Evolutionary conservation across 2,329 filamentous ascomycete species (phyloP).

Genomic region (Penicillium sp.): DNA sequence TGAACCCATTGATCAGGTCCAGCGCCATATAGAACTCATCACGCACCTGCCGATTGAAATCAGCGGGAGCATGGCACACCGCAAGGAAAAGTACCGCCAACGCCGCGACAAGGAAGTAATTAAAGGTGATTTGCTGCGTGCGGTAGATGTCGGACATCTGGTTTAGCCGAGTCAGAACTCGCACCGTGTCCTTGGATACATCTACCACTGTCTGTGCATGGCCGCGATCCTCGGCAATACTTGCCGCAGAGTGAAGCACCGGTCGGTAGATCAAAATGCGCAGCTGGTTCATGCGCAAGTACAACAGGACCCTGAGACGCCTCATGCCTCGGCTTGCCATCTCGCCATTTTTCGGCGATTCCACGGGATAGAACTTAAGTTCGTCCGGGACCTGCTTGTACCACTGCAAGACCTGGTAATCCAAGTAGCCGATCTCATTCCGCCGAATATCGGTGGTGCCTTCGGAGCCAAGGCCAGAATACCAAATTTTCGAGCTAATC

Average conservation of each 20-base stretch:
- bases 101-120: slow-evolving; percentile 62
- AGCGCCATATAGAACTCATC: slow-evolving; percentile 66
- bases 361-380: slow-evolving; percentile 58
- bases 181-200: slow-evolving; percentile 62
- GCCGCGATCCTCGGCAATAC: slow-evolving; percentile 69
- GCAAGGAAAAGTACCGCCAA: slow-evolving; percentile 61
- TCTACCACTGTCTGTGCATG: slow-evolving; percentile 67
- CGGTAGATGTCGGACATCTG: slow-evolving; percentile 61
- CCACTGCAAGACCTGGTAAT: slow-evolving; percentile 82
- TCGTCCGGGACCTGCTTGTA: slow-evolving; percentile 67
- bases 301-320: slow-evolving; percentile 75
- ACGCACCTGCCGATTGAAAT: slow-evolving; percentile 57
- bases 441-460: slow-evolving; percentile 62
- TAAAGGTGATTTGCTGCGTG: slow-evolving; percentile 61
- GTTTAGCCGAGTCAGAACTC: slow-evolving; percentile 57
- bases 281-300: slow-evolving; percentile 83
- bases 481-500: slow-evolving; percentile 83
- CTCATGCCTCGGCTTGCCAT: slow-evolving; percentile 62
- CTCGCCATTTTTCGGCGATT: slow-evolving; percentile 45
- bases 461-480: slow-evolving; percentile 67
- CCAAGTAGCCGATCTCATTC: slow-evolving; percentile 73
- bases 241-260: slow-evolving; percentile 76
- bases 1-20: slow-evolving; percentile 59
- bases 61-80: slow-evolving; percentile 58
- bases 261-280: slow-evolving; percentile 85